Conservation (phyloP, 1,139 yeast genomes). For the Sugiyamaella paludigena region DNA sequence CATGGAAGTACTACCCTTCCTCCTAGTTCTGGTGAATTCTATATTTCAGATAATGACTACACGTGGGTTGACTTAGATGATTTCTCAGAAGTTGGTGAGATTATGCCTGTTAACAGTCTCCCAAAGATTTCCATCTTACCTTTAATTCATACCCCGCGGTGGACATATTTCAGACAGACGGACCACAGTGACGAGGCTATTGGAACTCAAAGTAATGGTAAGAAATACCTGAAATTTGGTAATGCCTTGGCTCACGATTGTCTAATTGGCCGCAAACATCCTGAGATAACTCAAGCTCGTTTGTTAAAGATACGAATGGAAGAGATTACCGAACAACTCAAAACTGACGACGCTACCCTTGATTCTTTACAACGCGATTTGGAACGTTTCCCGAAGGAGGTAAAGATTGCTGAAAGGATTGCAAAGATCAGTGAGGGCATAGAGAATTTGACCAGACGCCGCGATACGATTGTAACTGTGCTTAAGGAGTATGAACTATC, state of each 20-base stretch:
- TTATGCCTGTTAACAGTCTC: constrained; percentile 42
- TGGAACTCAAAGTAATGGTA: constrained; percentile 35
- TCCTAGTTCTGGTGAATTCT: constrained; percentile 34
- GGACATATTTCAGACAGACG: constrained; percentile 69
- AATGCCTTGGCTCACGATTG: constrained; percentile 67
- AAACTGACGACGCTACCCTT: constrained; percentile 38
- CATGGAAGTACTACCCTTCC: constrained; percentile 17
- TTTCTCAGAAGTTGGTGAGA: constrained; percentile 62
- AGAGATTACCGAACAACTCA: constrained; percentile 48
- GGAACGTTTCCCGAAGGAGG: constrained; percentile 28
- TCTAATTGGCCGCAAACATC: constrained; percentile 48
- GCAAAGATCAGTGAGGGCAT: constrained; percentile 37
- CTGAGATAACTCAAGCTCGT: constrained; percentile 34
- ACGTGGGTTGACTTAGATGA: constrained; percentile 83
- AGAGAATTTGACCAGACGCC: constrained; percentile 39
- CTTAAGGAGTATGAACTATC: constrained; percentile 3
- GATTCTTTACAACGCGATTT: constrained; percentile 36
- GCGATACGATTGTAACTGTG: constrained; percentile 19
- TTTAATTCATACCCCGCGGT: constrained; percentile 68
- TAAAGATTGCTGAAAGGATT: constrained; percentile 28
- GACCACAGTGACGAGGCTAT: constrained; percentile 38
- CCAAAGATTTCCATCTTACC: constrained; percentile 64
- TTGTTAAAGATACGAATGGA: constrained; percentile 34
- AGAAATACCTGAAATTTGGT: constrained; percentile 54
- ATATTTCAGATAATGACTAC: constrained; percentile 47